phyloP scores from a whole-genome alignment of 2,329 filamentous ascomycete genomes.

The Colletotrichum tropicicola region DNA sequence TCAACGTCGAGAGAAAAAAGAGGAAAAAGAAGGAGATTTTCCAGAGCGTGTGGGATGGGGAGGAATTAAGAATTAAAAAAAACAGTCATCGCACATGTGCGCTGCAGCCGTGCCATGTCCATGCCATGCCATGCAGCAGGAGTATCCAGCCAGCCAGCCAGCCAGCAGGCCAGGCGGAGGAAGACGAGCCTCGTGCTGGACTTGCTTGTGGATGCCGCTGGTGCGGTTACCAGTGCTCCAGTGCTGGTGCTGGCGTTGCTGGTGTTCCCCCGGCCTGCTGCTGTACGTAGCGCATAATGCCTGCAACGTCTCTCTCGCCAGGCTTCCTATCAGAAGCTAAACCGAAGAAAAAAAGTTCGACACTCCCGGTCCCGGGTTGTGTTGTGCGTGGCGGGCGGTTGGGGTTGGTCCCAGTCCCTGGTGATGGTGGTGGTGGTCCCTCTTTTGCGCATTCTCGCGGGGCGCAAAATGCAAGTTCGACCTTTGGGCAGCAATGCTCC shows the following conservation, averaged over 20 bases:
- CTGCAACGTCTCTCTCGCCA: background rate
- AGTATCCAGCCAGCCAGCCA: slow-evolving; percentile 8
- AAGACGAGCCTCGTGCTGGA: background rate
- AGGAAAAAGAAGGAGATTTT: background rate
- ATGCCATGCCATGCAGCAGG: slow-evolving; percentile 26
- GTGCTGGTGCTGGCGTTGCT: slow-evolving; percentile 1
- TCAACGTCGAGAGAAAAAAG: slow-evolving; percentile 17
- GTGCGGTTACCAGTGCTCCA: background rate
- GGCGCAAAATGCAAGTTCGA: slow-evolving; percentile 7
- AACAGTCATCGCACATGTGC: slow-evolving; percentile 27
- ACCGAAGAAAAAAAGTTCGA: background rate
- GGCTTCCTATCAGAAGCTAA: slow-evolving; percentile 27
- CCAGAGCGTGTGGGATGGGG: slow-evolving; percentile 17
- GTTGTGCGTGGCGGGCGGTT: slow-evolving; percentile 8
- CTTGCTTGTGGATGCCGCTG: background rate
- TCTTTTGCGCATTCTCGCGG: slow-evolving; percentile 30
- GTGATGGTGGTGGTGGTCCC: background rate
- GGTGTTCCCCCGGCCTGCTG: background rate
- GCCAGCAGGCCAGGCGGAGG: background rate
- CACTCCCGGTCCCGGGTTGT: background rate
- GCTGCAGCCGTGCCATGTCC: slow-evolving; percentile 24
- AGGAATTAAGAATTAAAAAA: slow-evolving; percentile 24
- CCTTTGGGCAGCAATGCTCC: slow-evolving; percentile 34
- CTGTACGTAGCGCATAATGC: background rate
- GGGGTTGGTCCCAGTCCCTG: slow-evolving; percentile 1